Evolutionary conservation across 1,284 basidiomycete species (phyloP), one percentile per base, ranked within the genome.

Genomic region (Rhodofomes roseus): DNA sequence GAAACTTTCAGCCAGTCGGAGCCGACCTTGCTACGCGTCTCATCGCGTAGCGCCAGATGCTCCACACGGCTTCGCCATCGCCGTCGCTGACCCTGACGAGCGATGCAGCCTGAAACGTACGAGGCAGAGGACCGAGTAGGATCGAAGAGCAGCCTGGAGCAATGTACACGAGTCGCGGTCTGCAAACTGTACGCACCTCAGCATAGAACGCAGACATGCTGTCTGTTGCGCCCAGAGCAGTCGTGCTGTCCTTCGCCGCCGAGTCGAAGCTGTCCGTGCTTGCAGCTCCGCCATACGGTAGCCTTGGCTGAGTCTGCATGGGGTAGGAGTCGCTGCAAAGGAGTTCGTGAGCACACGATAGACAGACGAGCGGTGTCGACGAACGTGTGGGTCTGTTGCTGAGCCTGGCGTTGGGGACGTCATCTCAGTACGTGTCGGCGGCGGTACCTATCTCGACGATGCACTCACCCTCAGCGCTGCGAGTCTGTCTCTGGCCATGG

Each of bases 401-500:
- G 89, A 54, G 86, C 89, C 88, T 90, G 59, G 11, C 37, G 22
- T 46, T 23, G 31, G 36, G 50, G 9, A 12, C n/a, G 34, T 6
- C 12, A 5, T 25, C 4, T 52, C 50, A 52, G 50, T 25, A 34
- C 22, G 9, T 12, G n/a, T 12, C 8, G 27, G 8, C 46, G 23
- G 16, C 23, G 25, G 2, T 34, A 25, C 12, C 27, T 6, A 51
- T 11, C 3, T 9, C n/a, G n/a, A 36, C 29, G 22, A 18, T 50
- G 36, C 31, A 23, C 79, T 65, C 64, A 91, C 91, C 77, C 90
- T 86, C 83, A 91, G 83, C 63, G 89, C 90, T 70, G 90, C 89
- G 66, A 93, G 82, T 81, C 90, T 86, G 77, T 92, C 90, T 81
- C 87, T 83, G 63, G 87, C 86, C 88, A 92, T 92, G 67, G 63